Base-by-base conservation (phyloP, 2,329 filamentous ascomycete species). In the Colletotrichum destructivum region DNA sequence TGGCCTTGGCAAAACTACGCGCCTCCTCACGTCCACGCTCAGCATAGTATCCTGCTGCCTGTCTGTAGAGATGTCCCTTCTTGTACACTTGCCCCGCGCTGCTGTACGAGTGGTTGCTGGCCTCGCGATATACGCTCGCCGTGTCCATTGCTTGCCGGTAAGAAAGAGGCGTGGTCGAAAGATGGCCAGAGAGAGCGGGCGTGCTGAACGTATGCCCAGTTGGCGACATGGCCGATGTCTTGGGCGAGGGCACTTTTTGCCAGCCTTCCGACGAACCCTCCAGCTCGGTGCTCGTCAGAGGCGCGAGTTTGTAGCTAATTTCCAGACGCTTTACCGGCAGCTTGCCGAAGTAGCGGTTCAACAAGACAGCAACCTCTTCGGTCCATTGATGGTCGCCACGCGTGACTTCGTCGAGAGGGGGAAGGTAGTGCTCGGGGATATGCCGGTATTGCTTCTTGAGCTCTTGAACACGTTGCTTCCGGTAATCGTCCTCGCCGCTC, bases 41-140 rank as follows among this genome's bases (percentile, higher is more conserved):
- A 1, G 90, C 87, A 79, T 97, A 97, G 78, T 94, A 93, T 0
- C 88, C 90, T 11, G 94, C 94, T 1, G 90, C 95, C 69, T 91
- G 93, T 26, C 91, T 89, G 84, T 93, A 95, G 3, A 96, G 83
- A 75, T 88, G 91, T 26, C 88, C 87, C 18, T 83, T 83, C 44
- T 83, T 83, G 69, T 79, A 82, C 26, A 86, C 81, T 5, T 82
- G 79, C 1, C 82, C 76, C 0, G 86, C 87, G 0, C 84, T 81
- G 8, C 78, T 74, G 66, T 77, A 80, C 1, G 82, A 79, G 11
- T 79, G 79, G 42, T 78, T 74, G 46, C 79, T 76, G 16, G 75
- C 74, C 40, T 78, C 76, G 16, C 78, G 77, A 12, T 68, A 75
- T 16, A 79, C 75, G 15, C 77, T 62, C 4, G 81, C 79, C 61